Evolutionary conservation across 441 rosid species (phyloP), one percentile per base, ranked within the genome.

Genomic region (Syzygium malaccense): DNA sequence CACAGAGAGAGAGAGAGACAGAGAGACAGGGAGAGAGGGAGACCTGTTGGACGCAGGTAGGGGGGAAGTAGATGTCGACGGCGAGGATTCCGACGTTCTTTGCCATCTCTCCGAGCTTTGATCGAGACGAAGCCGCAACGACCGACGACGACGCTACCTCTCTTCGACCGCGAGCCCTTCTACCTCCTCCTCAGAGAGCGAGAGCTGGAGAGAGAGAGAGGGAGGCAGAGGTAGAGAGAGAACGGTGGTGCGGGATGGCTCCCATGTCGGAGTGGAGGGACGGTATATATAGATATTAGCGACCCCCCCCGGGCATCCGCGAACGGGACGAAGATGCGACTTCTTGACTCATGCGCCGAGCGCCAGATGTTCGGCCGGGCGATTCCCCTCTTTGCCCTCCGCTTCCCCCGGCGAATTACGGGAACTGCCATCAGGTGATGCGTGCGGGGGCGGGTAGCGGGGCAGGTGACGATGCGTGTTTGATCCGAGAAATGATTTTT

Each of bases 21-120:
- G 20, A 25, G 9, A 14, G 86, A 19, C 45, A 20, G 60, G 32
- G 48, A 26, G 86, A 20, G 41, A 85, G 48, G 13, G 57, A 55
- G 87, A 85, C 87, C 87, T 85, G 87, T 55, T 54, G 87, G 66
- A 85, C 64, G 87, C 66, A 85, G 87, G 87, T 85, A 58, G 87
- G 87, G 30, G 87, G 87, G 87, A 85, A 85, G 87, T 85, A 85
- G 66, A 85, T 85, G 87, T 85, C 87, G 26, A 85, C 20, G 45
- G 87, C 87, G 49, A 85, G 32, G 87, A 85, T 85, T 48, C 87
- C 87, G 28, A 85, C 87, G 58, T 85, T 85, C 87, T 85, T 55
- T n/a, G 87, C 87, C 87, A 85, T 85, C 64, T 51, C 64, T 51
- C 86, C 54, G 51, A 41, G n/a, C n/a, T 41, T 64, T n/a, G 51